These are phyloP conservation scores for Byssochlamys sp. DNA, from an alignment of 2,329 filamentous ascomycete genomes.

Conservation along the genomic window DNA sequence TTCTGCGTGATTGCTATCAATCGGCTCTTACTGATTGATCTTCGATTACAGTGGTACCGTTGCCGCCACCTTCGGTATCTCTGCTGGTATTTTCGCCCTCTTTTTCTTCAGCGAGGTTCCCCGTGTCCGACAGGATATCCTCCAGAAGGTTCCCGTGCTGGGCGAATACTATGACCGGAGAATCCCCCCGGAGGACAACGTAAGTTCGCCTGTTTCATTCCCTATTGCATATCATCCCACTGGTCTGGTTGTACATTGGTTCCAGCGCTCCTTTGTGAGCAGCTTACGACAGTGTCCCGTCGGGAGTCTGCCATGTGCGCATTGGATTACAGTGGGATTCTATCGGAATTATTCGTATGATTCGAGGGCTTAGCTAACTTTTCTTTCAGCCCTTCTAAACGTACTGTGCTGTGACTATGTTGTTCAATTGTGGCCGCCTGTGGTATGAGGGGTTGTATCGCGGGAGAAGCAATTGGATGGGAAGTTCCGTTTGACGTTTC, in stretches of 20 bases:
- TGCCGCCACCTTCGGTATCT: slow-evolving; percentile 47
- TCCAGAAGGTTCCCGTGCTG: slow-evolving; percentile 51
- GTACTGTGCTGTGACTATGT: slow-evolving; percentile 4
- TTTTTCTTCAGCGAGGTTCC: slow-evolving; percentile 59
- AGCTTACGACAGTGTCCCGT: not conserved
- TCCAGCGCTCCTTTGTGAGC: not conserved
- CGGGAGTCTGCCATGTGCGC: not conserved
- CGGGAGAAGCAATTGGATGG: not conserved
- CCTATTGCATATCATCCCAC: not conserved
- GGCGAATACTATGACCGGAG: slow-evolving; percentile 48
- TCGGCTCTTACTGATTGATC: slow-evolving; percentile 8
- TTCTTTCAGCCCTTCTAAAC: slow-evolving; percentile 27
- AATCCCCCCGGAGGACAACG: slow-evolving; percentile 55
- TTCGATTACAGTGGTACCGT: slow-evolving; percentile 32
- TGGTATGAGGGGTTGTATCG: not conserved
- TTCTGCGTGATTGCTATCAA: not conserved
- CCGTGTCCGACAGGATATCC: slow-evolving; percentile 52
- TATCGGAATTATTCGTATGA: not conserved
- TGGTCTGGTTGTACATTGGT: not conserved
- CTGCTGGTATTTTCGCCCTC: slow-evolving; percentile 49
- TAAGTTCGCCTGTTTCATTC: slow-evolving; percentile 15
- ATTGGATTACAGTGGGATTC: not conserved
- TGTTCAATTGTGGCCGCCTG: not conserved
- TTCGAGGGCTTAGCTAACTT: slow-evolving; percentile 11
- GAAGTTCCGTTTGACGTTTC: not conserved